phyloP scores from a whole-genome alignment of 1,284 basidiomycete genomes.

The Sutorius eximius region DNA sequence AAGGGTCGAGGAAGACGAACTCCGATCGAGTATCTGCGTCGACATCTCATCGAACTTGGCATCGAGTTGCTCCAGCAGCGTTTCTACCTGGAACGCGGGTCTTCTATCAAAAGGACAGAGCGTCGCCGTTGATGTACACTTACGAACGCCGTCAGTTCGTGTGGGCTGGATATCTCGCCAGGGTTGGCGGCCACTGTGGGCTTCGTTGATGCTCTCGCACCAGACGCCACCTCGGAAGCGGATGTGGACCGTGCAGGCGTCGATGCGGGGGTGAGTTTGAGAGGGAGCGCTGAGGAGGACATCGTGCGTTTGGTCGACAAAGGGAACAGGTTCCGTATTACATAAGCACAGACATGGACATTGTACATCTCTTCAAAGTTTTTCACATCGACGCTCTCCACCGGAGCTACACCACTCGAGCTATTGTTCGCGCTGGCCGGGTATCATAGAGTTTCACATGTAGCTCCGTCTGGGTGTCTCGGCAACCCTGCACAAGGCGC shows the following conservation, averaged over 20 bases:
- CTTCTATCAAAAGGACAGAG: neutral
- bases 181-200: conserved; percentile 38
- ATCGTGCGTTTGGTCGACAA: conserved; percentile 13
- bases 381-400: neutral
- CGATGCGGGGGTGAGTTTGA: conserved; percentile 52
- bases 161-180: conserved; percentile 73
- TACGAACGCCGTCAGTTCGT: conserved; percentile 82
- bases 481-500: neutral
- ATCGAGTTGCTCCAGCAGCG: conserved; percentile 73
- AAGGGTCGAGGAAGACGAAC: conserved; percentile 43
- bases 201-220: conserved; percentile 48
- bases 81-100: conserved; percentile 60
- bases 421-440: neutral
- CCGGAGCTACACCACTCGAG: neutral
- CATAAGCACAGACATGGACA: conserved; percentile 13
- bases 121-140: conserved; percentile 32
- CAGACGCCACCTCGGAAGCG: conserved; percentile 34
- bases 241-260: conserved; percentile 48
- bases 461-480: conserved; percentile 3
- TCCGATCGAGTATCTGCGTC: conserved; percentile 74
- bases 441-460: neutral
- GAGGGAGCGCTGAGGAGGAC: conserved; percentile 52
- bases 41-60: conserved; percentile 84
- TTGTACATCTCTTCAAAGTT: conserved; percentile 10
- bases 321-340: conserved; percentile 3